Conservation (phyloP, 2,329 filamentous ascomycete species). For the Ophiobolus disseminans region DNA sequence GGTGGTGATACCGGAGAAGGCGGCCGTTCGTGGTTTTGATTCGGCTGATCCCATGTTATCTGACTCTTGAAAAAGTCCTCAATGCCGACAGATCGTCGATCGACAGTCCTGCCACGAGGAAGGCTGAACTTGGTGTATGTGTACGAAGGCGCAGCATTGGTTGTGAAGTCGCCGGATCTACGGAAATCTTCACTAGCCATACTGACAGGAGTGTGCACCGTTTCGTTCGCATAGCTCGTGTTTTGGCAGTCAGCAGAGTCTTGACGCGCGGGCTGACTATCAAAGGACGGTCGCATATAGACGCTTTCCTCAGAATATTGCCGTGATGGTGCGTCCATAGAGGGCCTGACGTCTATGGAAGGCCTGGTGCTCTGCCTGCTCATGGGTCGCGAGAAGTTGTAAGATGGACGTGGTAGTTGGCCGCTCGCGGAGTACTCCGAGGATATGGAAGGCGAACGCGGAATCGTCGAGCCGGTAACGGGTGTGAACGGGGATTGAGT, state of each 20-base stretch:
- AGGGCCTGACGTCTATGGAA: conserved; percentile 46
- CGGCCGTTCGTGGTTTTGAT: conserved; percentile 37
- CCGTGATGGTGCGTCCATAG: conserved; percentile 44
- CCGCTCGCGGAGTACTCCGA: conserved; percentile 77
- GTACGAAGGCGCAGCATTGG: conserved; percentile 71
- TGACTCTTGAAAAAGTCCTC: conserved; percentile 54
- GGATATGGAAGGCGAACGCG: conserved; percentile 81
- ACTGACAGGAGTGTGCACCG: conserved; percentile 72
- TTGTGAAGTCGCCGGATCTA: conserved; percentile 60
- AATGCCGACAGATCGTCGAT: conserved; percentile 60
- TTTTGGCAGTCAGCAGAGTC: conserved; percentile 56
- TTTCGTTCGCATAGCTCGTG: conserved; percentile 69
- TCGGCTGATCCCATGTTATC: conserved; percentile 67
- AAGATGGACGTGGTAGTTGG: conserved; percentile 72
- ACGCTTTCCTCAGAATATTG: conserved; percentile 47
- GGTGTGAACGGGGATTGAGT: conserved; percentile 71
- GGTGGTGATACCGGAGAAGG: conserved; percentile 49
- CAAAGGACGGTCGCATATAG: conserved; percentile 48
- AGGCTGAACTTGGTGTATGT: conserved; percentile 85
- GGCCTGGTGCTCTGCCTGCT: conserved; percentile 72
- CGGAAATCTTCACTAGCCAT: conserved; percentile 74
- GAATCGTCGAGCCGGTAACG: conserved; percentile 61
- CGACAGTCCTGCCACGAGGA: conserved; percentile 80
- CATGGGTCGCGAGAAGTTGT: conserved; percentile 93
- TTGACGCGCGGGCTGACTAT: conserved; percentile 48